Evolutionary conservation across 1,139 yeast genomes (phyloP).

Genomic region (Yamadazyma friedrichii): DNA sequence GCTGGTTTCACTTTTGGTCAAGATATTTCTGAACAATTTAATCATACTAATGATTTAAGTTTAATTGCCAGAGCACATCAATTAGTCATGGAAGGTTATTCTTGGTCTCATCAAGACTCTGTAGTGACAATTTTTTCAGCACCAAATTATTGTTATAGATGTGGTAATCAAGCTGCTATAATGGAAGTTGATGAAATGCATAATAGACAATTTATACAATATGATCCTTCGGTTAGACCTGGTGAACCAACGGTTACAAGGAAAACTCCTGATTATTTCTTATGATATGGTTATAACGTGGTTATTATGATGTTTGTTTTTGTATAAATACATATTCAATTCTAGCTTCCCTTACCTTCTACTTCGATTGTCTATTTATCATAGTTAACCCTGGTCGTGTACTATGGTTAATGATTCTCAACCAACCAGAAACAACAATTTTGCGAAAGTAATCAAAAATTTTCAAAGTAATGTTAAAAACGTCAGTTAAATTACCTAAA

Average conservation of each 20-base stretch:
- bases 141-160: conserved; percentile 94
- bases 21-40: conserved; percentile 61
- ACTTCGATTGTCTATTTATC: neutral
- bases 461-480: conserved; percentile 28
- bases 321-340: conserved; percentile 1
- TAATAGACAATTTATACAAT: conserved; percentile 85
- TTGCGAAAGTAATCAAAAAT: conserved; percentile 14
- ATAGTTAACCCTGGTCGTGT: conserved; percentile 5
- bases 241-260: conserved; percentile 96
- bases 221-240: conserved; percentile 92
- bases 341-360: neutral
- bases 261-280: conserved; percentile 92
- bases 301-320: conserved; percentile 2
- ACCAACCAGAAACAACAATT: conserved; percentile 23
- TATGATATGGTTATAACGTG: conserved; percentile 29
- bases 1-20: conserved; percentile 81
- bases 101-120: conserved; percentile 78
- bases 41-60: conserved; percentile 82
- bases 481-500: conserved; percentile 19
- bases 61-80: conserved; percentile 97
- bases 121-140: conserved; percentile 99
- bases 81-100: conserved; percentile 93
- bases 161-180: conserved; percentile 98
- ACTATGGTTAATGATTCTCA: conserved; percentile 6
- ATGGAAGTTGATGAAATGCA: conserved; percentile 97